Percentiles rank a stretch among this genome's conserved stretches.
Evolutionary conservation across 2,329 filamentous ascomycete species (phyloP).

Genomic region (Ceratocystis ficicola): DNA sequence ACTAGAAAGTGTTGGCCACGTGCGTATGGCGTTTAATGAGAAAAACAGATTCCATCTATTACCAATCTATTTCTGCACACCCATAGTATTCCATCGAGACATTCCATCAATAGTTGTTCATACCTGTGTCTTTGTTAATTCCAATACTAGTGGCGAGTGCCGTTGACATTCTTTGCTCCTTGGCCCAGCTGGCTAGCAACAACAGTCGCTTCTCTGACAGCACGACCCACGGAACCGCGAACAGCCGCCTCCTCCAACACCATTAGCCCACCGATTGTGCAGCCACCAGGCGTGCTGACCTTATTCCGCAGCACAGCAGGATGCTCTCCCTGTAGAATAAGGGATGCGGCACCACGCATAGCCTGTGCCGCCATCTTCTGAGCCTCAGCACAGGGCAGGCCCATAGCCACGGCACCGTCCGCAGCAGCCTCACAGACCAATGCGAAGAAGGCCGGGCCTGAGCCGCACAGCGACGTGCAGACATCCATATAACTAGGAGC

Average conservation of each 20-base stretch:
- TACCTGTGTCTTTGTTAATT: conserved; percentile 21
- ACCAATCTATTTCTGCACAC: not conserved
- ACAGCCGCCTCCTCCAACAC: conserved; percentile 62
- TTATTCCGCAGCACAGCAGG: conserved; percentile 63
- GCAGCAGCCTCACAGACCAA: conserved; percentile 63
- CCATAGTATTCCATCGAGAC: conserved; percentile 11
- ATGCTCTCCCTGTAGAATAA: conserved; percentile 61
- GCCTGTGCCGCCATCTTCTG: conserved; percentile 68
- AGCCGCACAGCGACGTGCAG: conserved; percentile 60
- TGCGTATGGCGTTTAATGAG: not conserved
- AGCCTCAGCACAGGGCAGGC: conserved; percentile 58
- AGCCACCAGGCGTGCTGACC: conserved; percentile 65
- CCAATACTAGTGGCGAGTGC: conserved; percentile 25
- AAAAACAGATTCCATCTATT: not conserved
- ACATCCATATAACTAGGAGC: conserved; percentile 59
- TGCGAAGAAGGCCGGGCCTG: conserved; percentile 64
- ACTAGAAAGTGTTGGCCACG: not conserved
- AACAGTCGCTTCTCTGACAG: conserved; percentile 57
- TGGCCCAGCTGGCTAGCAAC: conserved; percentile 53
- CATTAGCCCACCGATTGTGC: conserved; percentile 61
- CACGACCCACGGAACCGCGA: conserved; percentile 53
- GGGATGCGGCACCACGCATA: conserved; percentile 58
- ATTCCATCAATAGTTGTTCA: not conserved
- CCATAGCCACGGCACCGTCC: conserved; percentile 69
- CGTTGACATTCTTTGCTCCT: conserved; percentile 32